Evolutionary conservation across 768 basidiomycete species (phyloP), one percentile per base, ranked within the genome.

Genomic region (Leccinum broughii): DNA sequence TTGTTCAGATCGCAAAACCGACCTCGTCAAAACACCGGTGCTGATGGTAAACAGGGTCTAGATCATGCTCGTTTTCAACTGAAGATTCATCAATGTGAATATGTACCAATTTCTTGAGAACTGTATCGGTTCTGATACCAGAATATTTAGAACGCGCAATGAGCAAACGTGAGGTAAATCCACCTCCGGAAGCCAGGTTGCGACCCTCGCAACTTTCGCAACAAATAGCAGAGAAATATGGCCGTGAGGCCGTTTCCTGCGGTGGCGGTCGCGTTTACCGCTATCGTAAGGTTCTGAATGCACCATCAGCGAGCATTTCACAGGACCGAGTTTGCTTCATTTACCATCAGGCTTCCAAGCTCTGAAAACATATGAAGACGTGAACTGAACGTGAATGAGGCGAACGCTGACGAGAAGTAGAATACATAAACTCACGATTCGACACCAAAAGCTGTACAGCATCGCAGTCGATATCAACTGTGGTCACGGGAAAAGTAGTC

Each of bases 31-130:
- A 14, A 75, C 68, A 53, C 72, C 68, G 2, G 70, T 75, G 56
- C 83, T 84, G 56, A 85, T 76, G 44, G 79, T 78, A 67, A 83
- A 86, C n/a, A 85, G 22, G 46, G 84, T 85, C 81, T 71, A 50
- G n/a, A 50, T n/a, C 39, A 30, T 30, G 7, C 5, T 49, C 34
- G 15, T 64, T 57, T 50, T 54, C 20, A 48, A 26, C 15, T 14
- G 50, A 59, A 32, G 6, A 44, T 26, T 13, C 8, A 14, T 7
- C 1, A n/a, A 4, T 6, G 11, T 10, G 6, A 24, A 26, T 44
- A 56, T 66, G 56, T 51, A 71, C 70, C 60, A 85, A 61, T 57
- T 74, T 78, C 58, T 75, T 83, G 61, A 86, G 81, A 69, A 85
- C 77, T 1, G 74, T 78, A 61, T 85, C 83, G 8, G 82, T 82